Evolutionary conservation across 2,329 filamentous ascomycete genomes (phyloP).

Genomic region (Cladosporium cucumerinum): DNA sequence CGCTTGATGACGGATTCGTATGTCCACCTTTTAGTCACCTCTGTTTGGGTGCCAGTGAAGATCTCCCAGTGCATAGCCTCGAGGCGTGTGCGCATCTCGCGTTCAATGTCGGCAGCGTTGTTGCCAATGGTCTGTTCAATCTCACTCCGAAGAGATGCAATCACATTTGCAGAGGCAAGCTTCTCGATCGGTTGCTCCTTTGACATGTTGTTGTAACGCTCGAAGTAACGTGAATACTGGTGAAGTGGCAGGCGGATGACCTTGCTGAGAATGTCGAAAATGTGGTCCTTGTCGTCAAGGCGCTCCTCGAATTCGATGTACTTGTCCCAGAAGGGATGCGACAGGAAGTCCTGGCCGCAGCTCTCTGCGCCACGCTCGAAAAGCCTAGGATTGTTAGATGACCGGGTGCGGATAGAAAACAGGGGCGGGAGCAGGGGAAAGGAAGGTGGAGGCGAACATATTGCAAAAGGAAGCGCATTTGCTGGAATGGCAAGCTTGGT

Average conservation of each 20-base stretch:
- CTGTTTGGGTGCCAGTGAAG: conserved; percentile 76
- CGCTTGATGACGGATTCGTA: conserved; percentile 94
- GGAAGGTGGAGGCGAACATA: conserved; percentile 32
- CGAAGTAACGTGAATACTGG: conserved; percentile 92
- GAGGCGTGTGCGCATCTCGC: conserved; percentile 74
- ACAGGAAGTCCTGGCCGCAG: conserved; percentile 88
- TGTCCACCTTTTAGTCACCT: conserved; percentile 90
- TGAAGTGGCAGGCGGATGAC: conserved; percentile 91
- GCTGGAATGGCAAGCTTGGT: conserved; percentile 10
- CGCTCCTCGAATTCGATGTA: conserved; percentile 97
- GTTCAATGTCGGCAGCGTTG: conserved; percentile 71
- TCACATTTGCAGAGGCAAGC: conserved; percentile 64
- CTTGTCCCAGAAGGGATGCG: conserved; percentile 98
- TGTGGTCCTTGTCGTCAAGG: conserved; percentile 75
- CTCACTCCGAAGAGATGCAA: conserved; percentile 68
- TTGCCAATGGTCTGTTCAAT: conserved; percentile 68
- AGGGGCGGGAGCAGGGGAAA: conserved; percentile 28
- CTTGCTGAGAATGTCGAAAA: conserved; percentile 78
- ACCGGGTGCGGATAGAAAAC: conserved; percentile 23
- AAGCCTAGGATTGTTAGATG: conserved; percentile 57
- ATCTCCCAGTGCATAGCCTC: conserved; percentile 77
- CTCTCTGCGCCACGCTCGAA: conserved; percentile 84
- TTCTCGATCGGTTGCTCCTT: conserved; percentile 70
- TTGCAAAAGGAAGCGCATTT: conserved; percentile 13
- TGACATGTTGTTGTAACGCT: conserved; percentile 77